These are phyloP conservation scores for Nicotiana otophora DNA, from an alignment of 257 asterid genomes.

Conservation along the genomic window DNA sequence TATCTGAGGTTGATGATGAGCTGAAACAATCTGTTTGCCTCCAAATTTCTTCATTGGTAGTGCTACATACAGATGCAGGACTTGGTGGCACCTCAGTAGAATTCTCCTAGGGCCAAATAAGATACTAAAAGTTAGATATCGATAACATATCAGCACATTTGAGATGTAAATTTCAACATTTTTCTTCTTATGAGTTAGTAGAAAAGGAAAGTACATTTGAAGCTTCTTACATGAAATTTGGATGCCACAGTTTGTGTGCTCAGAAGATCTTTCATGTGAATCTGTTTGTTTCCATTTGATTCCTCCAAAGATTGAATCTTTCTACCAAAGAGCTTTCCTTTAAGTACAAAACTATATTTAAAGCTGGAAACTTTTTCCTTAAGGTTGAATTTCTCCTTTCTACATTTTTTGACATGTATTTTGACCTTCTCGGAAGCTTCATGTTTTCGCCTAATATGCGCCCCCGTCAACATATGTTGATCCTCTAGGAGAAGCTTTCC, in stretches of 20 bases:
- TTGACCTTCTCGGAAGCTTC: constrained; percentile 61
- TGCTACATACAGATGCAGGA: constrained; percentile 96
- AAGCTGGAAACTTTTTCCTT: constrained; percentile 80
- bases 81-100: constrained; percentile 98
- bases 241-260: constrained; percentile 39
- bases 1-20: constrained; percentile 58
- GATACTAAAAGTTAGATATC: background rate
- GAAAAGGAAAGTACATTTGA: background rate
- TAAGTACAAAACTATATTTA: constrained; percentile 62
- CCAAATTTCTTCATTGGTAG: constrained; percentile 63
- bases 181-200: no score
- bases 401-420: constrained; percentile 43
- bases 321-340: constrained; percentile 72
- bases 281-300: constrained; percentile 24
- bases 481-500: constrained; percentile 94
- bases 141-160: background rate
- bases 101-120: constrained; percentile 51
- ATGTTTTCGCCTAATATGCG: constrained; percentile 72
- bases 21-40: constrained; percentile 57
- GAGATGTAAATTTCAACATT: background rate
- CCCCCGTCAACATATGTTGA: constrained; percentile 61
- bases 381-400: constrained; percentile 71
- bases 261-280: constrained; percentile 11
- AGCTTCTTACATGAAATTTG: constrained; percentile 49
- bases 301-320: constrained; percentile 49